These are phyloP conservation scores for Cercospora citrullina DNA, from an alignment of 2,329 filamentous ascomycete genomes.

Conservation along the genomic window DNA sequence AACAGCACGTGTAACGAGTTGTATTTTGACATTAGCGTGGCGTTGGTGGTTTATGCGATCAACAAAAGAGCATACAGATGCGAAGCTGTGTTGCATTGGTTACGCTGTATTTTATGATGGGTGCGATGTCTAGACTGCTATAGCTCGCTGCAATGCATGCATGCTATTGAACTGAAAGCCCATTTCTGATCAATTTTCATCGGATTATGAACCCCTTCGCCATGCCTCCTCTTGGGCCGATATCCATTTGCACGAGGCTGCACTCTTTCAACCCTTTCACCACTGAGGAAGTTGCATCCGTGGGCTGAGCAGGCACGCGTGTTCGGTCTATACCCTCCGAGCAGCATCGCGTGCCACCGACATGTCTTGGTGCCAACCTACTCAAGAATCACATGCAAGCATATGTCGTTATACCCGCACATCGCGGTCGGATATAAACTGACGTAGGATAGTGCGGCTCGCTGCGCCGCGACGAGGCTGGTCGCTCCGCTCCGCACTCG, in stretches of 20 bases:
- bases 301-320: background rate
- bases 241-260: background rate
- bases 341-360: background rate
- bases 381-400: background rate
- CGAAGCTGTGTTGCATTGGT: background rate
- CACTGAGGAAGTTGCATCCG: background rate
- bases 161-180: background rate
- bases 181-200: background rate
- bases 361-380: background rate
- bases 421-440: background rate
- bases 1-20: background rate
- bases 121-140: background rate
- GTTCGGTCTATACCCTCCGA: background rate
- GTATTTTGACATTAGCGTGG: constrained; percentile 17
- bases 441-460: background rate
- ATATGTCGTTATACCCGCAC: background rate
- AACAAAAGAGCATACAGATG: background rate
- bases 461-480: background rate
- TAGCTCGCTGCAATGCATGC: background rate
- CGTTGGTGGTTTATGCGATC: constrained; percentile 6
- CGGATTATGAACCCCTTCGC: background rate
- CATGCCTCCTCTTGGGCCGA: background rate
- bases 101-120: background rate
- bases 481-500: background rate
- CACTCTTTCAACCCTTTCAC: background rate